Evolutionary conservation across 2,329 filamentous ascomycete genomes (phyloP).

Genomic region (Coniochaeta sp.): DNA sequence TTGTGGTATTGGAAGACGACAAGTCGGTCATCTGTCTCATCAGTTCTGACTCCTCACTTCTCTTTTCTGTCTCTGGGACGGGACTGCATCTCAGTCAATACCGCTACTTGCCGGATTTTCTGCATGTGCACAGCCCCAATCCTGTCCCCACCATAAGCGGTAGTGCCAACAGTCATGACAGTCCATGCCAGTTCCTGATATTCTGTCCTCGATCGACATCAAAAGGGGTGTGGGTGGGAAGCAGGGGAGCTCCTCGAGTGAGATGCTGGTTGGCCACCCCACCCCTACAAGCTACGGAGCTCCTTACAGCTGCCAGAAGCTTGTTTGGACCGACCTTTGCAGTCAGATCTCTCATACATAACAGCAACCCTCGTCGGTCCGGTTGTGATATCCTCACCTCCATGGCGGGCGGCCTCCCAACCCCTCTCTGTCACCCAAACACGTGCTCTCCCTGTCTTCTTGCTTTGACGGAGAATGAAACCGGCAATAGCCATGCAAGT

Average conservation of each 20-base stretch:
- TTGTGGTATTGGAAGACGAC: too few species aligned
- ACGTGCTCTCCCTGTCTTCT: neutral
- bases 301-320: neutral
- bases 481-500: neutral
- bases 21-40: too few species aligned
- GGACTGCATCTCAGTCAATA: neutral
- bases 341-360: neutral
- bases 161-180: neutral
- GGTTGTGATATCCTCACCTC: neutral
- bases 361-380: neutral
- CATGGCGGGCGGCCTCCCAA: neutral
- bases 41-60: neutral
- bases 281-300: neutral
- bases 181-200: neutral
- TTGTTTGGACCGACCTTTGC: neutral
- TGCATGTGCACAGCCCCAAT: constrained; percentile 1
- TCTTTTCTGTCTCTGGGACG: neutral
- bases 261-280: neutral
- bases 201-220: neutral
- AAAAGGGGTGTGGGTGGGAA: neutral
- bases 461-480: neutral
- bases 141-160: neutral
- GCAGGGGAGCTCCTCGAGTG: neutral
- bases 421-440: neutral
- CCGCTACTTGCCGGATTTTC: neutral